Evolutionary conservation across 805 yeast genomes (phyloP), one percentile per base, ranked within the genome.

Genomic region (Scheffersomyces ergatensis): DNA sequence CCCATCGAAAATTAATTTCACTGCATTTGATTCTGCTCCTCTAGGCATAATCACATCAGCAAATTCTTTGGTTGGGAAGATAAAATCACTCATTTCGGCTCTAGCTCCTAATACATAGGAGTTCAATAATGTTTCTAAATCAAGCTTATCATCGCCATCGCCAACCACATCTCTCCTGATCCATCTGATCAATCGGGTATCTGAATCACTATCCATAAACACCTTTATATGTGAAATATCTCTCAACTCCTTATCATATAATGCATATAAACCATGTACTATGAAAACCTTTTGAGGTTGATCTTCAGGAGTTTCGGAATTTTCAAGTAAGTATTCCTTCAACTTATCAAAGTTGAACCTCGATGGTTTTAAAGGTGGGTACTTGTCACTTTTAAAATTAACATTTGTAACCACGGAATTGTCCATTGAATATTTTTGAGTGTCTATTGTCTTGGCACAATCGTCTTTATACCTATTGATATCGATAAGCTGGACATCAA

Each of bases 201-300:
- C 98, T 1, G 92, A 80, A 60, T 90, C 97, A 46, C 89, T 77
- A 49, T 87, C 93, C 13, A 90, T 72, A 51, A 83, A 90, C 2
- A 90, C 78, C 54, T 80, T 83, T 48, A 89, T 67, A 1, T 78
- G 70, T 0, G 90, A 82, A 53, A 74, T 45, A 9, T 66, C 65
- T 26, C 85, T 62, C 9, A 90, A 59, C 15, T 66, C 67, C 34
- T 65, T 63, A 56, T 87, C 83, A 54, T 79, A 85, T 18, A 90
- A 67, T 0, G 96, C 92, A 55, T 90, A 90, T 15, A 84, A 65
- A 2, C 98, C 97, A 45, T 82, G 82, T 1, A 89, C 74, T 5
- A 89, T 50, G 33, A 59, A 48, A 26, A 67, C 51, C 39, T 51
- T 60, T 25, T 57, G 58, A 11, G 49, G 45, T 12, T 44, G 37